Percentiles rank a stretch among this genome's conserved stretches.
Evolutionary conservation across 148 eudicot species (phyloP).

Genomic region (Hydrangea macrophylla): DNA sequence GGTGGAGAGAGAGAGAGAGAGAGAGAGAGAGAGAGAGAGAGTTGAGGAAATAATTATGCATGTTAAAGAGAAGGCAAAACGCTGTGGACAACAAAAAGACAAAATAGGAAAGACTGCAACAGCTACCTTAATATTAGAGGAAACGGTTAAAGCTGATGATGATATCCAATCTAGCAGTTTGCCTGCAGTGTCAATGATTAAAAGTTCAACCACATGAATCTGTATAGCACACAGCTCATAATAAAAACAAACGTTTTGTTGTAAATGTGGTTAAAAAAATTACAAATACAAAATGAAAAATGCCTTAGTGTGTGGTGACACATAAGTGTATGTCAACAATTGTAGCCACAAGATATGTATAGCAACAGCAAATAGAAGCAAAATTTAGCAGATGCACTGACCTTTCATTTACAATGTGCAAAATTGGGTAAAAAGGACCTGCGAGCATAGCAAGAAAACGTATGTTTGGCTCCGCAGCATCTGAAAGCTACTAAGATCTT

Average conservation of each 20-base stretch:
- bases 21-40: no score
- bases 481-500: conserved; percentile 64
- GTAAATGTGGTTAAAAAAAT: no score
- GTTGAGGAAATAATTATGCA: not conserved
- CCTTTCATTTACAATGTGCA: conserved; percentile 65
- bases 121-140: conserved; percentile 79
- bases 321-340: no score
- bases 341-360: not conserved
- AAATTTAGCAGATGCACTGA: conserved; percentile 15
- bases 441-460: conserved; percentile 83
- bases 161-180: conserved; percentile 45
- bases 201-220: not conserved
- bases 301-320: no score
- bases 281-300: no score
- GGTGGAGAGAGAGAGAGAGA: no score
- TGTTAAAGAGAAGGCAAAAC: not conserved
- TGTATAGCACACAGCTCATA: no score
- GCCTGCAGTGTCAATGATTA: conserved; percentile 33
- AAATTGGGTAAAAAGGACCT: conserved; percentile 76
- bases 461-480: conserved; percentile 52
- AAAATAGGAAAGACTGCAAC: not conserved
- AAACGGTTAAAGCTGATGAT: conserved; percentile 54
- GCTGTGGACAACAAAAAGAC: conserved; percentile 10
- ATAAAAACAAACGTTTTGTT: no score
- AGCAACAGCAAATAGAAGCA: not conserved